Evolutionary conservation across 1,139 yeast genomes (phyloP).

Genomic region (Ogataea hybrid): DNA sequence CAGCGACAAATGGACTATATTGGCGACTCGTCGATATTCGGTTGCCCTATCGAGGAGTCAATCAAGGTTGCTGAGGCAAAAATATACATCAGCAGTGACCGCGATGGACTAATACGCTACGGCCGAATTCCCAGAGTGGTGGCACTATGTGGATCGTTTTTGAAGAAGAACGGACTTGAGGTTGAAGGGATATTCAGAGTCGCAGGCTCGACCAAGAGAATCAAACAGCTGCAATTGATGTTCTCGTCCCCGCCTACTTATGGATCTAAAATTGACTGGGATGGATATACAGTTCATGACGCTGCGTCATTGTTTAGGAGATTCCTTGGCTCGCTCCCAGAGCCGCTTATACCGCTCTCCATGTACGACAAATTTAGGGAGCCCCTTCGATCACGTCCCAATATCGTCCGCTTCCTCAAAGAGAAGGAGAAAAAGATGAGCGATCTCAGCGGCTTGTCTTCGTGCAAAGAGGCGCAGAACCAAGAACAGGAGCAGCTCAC

Average conservation of each 20-base stretch:
- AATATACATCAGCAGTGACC: conserved; percentile 57
- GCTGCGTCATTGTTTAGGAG: conserved; percentile 90
- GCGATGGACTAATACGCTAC: conserved; percentile 60
- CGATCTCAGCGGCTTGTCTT: conserved; percentile 5
- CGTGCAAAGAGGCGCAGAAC: conserved; percentile 24
- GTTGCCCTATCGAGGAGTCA: conserved; percentile 75
- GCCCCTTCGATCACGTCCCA: conserved; percentile 62
- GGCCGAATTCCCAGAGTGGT: conserved; percentile 88
- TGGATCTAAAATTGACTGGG: conserved; percentile 88
- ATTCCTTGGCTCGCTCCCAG: conserved; percentile 83
- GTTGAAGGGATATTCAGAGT: conserved; percentile 93
- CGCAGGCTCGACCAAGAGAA: conserved; percentile 87
- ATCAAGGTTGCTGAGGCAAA: conserved; percentile 73
- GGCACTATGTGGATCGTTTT: conserved; percentile 87
- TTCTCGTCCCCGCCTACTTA: conserved; percentile 87
- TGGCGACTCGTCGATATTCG: conserved; percentile 65
- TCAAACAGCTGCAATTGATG: conserved; percentile 77
- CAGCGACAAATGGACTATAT: conserved; percentile 29
- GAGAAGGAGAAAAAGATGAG: conserved; percentile 33
- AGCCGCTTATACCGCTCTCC: conserved; percentile 82
- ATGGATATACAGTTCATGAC: conserved; percentile 95
- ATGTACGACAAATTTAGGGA: conserved; percentile 78
- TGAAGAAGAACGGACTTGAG: conserved; percentile 71
- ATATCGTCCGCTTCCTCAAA: conserved; percentile 61
- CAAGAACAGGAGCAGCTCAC: conserved; percentile 1